A percentile compares a stretch with the other conserved stretches of the same genome.
Conservation (phyloP, 2,329 filamentous ascomycete genomes). For the Myriosclerotinia scirpicola region DNA sequence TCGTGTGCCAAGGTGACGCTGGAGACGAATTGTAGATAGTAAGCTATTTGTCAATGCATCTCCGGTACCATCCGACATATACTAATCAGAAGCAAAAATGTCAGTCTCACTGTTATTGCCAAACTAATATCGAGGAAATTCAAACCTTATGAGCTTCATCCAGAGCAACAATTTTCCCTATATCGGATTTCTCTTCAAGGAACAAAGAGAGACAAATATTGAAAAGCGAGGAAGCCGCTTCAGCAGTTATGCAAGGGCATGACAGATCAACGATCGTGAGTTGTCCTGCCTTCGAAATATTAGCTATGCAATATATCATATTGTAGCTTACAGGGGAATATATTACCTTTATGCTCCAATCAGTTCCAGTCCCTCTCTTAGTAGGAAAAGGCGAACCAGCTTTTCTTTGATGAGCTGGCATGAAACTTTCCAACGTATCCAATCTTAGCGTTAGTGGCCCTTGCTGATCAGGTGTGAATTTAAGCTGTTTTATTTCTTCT, state of each 20-base stretch:
- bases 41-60: conserved; percentile 65
- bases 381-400: not conserved
- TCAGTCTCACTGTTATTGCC: not conserved
- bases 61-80: conserved; percentile 56
- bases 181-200: conserved; percentile 51
- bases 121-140: not conserved
- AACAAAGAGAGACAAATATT: conserved; percentile 69
- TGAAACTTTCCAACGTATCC: conserved; percentile 63
- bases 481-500: conserved; percentile 36
- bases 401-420: conserved; percentile 43
- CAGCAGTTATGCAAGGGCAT: conserved; percentile 66
- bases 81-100: conserved; percentile 41
- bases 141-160: conserved; percentile 75
- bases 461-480: conserved; percentile 52
- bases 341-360: conserved; percentile 32
- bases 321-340: not conserved
- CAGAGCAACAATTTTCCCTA: conserved; percentile 64
- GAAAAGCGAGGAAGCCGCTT: conserved; percentile 70
- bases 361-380: conserved; percentile 23
- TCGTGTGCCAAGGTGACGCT: conserved; percentile 67
- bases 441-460: conserved; percentile 59
- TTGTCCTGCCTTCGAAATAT: conserved; percentile 44
- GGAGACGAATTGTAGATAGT: conserved; percentile 63
- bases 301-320: not conserved
- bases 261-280: conserved; percentile 71